Evolutionary conservation across 257 asterid genomes (phyloP).

Genomic region (Cordia subcordata): DNA sequence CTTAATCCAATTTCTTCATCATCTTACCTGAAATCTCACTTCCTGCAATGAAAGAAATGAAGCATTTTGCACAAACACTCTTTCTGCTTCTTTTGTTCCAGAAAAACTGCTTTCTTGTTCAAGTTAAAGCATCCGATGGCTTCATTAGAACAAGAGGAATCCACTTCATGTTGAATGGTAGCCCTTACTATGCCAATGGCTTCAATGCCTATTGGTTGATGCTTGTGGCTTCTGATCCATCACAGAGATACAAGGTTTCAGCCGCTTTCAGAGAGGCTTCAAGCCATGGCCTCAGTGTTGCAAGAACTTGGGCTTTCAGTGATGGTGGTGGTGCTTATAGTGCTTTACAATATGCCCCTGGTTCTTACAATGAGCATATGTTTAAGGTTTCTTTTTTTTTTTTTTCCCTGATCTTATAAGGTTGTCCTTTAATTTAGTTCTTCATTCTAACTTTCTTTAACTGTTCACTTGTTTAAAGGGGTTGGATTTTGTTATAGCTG

Average conservation of each 20-base stretch:
- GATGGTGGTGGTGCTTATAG: slow-evolving; percentile 69
- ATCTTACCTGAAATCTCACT: not conserved
- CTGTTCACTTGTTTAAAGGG: slow-evolving; percentile 37
- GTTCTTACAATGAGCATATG: slow-evolving; percentile 62
- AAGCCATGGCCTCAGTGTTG: slow-evolving; percentile 67
- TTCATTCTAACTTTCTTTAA: not conserved
- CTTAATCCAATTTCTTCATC: not conserved
- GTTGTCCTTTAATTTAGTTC: not conserved
- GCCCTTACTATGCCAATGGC: slow-evolving; percentile 77
- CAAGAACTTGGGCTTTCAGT: slow-evolving; percentile 94
- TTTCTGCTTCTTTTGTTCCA: slow-evolving; percentile 40
- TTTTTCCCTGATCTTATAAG: too few species aligned
- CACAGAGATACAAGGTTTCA: slow-evolving; percentile 61
- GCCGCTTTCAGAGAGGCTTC: slow-evolving; percentile 72
- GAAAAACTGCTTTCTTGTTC: slow-evolving; percentile 28
- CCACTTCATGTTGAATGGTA: slow-evolving; percentile 62
- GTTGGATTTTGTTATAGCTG: slow-evolving; percentile 84
- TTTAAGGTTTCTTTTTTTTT: slow-evolving; percentile 43
- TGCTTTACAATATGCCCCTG: slow-evolving; percentile 66
- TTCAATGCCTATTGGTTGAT: slow-evolving; percentile 97
- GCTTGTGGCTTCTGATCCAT: slow-evolving; percentile 76
- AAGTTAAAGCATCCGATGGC: slow-evolving; percentile 36
- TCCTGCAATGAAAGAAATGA: slow-evolving; percentile 22
- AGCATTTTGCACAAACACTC: slow-evolving; percentile 24
- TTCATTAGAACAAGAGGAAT: slow-evolving; percentile 59